phyloP scores from a whole-genome alignment of 2,329 filamentous ascomycete genomes.

The Neofusicoccum umdonicola region DNA sequence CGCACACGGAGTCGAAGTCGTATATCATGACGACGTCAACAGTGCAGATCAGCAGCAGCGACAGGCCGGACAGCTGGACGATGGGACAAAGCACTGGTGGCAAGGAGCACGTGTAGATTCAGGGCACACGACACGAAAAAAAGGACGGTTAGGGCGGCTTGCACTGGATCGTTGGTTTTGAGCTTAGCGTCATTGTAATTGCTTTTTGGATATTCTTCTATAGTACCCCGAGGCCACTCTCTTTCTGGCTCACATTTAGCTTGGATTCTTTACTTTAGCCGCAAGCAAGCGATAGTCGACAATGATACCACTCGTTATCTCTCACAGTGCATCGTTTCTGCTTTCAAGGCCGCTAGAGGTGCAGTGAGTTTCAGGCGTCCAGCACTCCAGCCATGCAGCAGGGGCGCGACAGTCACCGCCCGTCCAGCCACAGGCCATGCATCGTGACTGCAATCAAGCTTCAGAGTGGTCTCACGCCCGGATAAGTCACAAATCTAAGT shows the following conservation, averaged over 20 bases:
- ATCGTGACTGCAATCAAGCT: neutral
- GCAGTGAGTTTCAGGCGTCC: neutral
- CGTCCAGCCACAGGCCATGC: neutral
- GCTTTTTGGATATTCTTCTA: neutral
- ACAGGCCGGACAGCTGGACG: slow-evolving; percentile 19
- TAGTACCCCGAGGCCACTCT: slow-evolving; percentile 1
- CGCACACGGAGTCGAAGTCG: slow-evolving; percentile 10
- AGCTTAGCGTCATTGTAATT: slow-evolving; percentile 12
- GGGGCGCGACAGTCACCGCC: neutral
- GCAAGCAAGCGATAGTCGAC: neutral
- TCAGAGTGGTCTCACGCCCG: neutral
- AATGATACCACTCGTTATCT: neutral
- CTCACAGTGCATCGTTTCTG: neutral
- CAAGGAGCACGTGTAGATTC: slow-evolving; percentile 20
- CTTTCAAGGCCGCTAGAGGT: neutral
- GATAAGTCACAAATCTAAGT: neutral
- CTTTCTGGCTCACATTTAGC: neutral
- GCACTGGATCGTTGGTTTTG: neutral
- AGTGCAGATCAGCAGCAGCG: neutral
- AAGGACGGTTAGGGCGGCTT: neutral
- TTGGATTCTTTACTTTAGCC: neutral
- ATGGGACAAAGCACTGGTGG: slow-evolving; percentile 14
- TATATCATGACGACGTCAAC: slow-evolving; percentile 19
- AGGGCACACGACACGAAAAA: neutral
- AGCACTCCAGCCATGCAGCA: too few relatives aligned